Evolutionary conservation across 176 grass and related monocot species (phyloP).

Genomic region (Carex littledalei): DNA sequence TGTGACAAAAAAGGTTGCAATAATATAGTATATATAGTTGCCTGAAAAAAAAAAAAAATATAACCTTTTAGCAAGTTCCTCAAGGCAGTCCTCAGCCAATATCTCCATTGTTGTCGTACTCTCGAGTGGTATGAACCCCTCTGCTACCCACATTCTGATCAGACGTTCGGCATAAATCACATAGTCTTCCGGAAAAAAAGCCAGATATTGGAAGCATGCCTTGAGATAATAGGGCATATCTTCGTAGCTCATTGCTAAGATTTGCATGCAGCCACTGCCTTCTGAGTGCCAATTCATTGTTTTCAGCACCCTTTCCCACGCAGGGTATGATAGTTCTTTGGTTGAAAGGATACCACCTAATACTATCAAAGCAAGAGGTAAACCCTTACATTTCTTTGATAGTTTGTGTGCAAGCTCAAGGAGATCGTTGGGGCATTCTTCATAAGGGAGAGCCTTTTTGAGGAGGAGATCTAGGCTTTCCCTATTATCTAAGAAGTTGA

Average conservation of each 20-base stretch:
- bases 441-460: background rate
- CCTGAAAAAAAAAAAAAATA: no score
- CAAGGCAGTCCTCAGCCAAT: background rate
- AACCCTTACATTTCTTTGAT: background rate
- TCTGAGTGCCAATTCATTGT: background rate
- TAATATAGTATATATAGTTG: no score
- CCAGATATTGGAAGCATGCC: background rate
- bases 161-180: background rate
- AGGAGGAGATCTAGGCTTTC: background rate
- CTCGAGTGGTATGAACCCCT: background rate
- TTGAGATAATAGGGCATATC: background rate
- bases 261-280: background rate
- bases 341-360: background rate
- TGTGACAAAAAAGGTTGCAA: no score
- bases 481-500: background rate
- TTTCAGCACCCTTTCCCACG: background rate
- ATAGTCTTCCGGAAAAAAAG: background rate
- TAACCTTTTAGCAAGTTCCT: no score
- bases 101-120: background rate
- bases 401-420: background rate
- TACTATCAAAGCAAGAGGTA: background rate
- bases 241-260: background rate
- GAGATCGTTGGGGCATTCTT: background rate
- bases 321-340: background rate
- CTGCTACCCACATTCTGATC: background rate